Evolutionary conservation across 331 rosid species (phyloP).

Genomic region (Erythrophleum ivorense): DNA sequence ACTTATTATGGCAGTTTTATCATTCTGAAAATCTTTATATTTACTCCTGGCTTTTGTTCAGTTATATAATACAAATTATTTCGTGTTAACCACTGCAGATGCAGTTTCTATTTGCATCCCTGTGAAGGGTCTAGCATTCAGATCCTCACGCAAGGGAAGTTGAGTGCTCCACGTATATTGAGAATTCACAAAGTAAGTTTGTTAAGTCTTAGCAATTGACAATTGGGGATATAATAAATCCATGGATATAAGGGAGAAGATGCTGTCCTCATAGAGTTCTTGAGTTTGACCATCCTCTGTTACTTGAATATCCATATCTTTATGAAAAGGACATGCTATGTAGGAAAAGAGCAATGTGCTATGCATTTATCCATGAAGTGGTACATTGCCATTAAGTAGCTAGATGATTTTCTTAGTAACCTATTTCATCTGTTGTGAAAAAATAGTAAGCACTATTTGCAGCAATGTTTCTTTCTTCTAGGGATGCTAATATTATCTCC

Average conservation of each 20-base stretch:
- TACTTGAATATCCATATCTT: neutral
- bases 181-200: conserved; percentile 87
- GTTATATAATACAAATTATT: conserved; percentile 29
- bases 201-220: conserved; percentile 9
- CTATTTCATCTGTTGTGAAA: conserved; percentile 4
- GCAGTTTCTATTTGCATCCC: conserved; percentile 97
- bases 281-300: neutral
- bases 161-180: conserved; percentile 97
- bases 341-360: neutral
- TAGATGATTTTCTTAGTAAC: neutral
- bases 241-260: conserved; percentile 1
- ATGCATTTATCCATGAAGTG: neutral
- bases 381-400: neutral
- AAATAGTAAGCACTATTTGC: neutral
- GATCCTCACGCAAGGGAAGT: conserved; percentile 95
- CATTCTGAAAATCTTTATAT: conserved; percentile 11
- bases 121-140: conserved; percentile 91
- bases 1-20: conserved; percentile 12
- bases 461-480: neutral
- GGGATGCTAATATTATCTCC: conserved; percentile 1
- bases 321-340: neutral
- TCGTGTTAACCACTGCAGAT: conserved; percentile 57
- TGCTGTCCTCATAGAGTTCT: neutral
- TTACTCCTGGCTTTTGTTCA: neutral
- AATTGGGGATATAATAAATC: conserved; percentile 10